phyloP scores from a whole-genome alignment of 2,329 filamentous ascomycete genomes.

The Chaetomiaceae sp. region DNA sequence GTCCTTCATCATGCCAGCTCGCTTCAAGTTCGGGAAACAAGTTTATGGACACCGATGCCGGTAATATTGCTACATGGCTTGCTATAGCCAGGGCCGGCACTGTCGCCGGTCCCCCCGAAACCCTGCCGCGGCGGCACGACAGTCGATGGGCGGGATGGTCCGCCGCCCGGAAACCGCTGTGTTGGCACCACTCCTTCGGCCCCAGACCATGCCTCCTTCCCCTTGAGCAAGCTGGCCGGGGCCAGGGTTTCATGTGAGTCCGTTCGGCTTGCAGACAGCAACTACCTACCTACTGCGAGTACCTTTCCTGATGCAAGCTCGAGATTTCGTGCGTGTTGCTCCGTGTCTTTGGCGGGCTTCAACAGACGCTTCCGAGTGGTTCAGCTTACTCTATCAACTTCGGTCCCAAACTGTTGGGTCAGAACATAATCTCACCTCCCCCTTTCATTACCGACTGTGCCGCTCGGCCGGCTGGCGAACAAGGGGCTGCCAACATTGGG shows the following conservation, averaged over 20 bases:
- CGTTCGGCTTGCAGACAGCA: too few species aligned
- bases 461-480: not conserved
- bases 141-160: slow-evolving; percentile 5
- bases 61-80: not conserved
- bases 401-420: slow-evolving; percentile 22
- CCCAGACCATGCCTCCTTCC: not conserved
- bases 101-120: too few species aligned
- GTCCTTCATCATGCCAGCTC: not conserved
- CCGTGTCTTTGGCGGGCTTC: not conserved
- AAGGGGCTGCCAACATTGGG: too few species aligned
- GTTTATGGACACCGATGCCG: not conserved
- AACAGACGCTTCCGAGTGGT: not conserved
- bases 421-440: not conserved
- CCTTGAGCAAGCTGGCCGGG: not conserved
- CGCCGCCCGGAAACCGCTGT: slow-evolving; percentile 5
- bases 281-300: too few species aligned
- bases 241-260: too few species aligned
- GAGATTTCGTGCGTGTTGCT: not conserved
- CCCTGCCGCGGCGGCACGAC: not conserved
- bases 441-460: slow-evolving; percentile 11
- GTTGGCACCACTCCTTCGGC: slow-evolving; percentile 3
- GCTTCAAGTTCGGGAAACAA: not conserved
- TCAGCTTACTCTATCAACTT: slow-evolving; percentile 2
- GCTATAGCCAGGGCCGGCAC: not conserved
- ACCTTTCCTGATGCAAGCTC: not conserved